phyloP scores from a whole-genome alignment of 257 asterid species.

The Ligustrum vulgare region DNA sequence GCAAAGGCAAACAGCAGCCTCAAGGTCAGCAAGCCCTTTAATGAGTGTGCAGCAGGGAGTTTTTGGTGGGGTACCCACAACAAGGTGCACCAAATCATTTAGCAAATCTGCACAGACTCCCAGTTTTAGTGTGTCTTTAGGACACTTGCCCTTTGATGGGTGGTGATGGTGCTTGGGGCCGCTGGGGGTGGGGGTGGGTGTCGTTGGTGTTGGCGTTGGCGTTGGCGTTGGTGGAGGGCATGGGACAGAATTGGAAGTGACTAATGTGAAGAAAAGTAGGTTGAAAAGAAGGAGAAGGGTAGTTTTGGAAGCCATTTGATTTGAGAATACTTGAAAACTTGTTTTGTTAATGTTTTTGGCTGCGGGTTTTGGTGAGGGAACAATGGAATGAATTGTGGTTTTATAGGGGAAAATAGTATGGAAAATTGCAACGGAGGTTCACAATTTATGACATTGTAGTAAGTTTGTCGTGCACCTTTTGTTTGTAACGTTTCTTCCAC shows the following conservation, averaged over 20 bases:
- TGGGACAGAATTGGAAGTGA: slow-evolving; percentile 11
- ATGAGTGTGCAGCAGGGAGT: slow-evolving; percentile 24
- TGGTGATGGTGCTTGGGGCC: background rate
- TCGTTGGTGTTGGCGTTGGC: slow-evolving; percentile 1
- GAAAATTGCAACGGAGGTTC: background rate
- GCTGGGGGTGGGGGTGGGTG: background rate
- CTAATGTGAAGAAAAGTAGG: slow-evolving; percentile 26
- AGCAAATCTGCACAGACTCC: slow-evolving; percentile 34
- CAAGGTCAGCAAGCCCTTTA: slow-evolving; percentile 19
- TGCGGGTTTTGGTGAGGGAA: background rate
- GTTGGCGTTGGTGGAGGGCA: slow-evolving; percentile 22
- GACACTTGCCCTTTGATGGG: slow-evolving; percentile 21
- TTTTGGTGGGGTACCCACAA: slow-evolving; percentile 29
- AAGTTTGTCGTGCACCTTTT: background rate
- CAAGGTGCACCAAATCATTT: slow-evolving; percentile 12
- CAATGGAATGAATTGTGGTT: background rate
- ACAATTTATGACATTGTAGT: background rate
- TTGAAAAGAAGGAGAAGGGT: slow-evolving; percentile 21
- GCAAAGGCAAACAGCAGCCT: slow-evolving; percentile 24
- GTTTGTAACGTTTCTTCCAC: background rate
- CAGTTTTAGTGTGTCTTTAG: slow-evolving; percentile 30
- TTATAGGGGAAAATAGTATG: background rate
- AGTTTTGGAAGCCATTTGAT: slow-evolving; percentile 25
- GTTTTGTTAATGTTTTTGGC: background rate
- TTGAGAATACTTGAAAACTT: background rate